Evolutionary conservation across 2,329 filamentous ascomycete species (phyloP).

Genomic region (Dactylellina drechsleri): DNA sequence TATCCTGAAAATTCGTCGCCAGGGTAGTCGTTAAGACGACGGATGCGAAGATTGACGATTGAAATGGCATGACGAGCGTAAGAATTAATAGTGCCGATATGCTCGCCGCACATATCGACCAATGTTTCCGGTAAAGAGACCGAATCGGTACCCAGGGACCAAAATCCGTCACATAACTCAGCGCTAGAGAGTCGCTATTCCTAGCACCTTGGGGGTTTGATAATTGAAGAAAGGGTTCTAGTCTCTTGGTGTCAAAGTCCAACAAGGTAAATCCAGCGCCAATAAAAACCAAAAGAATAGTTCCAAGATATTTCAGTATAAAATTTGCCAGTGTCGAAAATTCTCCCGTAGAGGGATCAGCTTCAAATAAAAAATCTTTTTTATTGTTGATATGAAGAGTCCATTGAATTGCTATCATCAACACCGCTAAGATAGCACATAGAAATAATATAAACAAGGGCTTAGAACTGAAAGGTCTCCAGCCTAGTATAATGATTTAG

Average conservation of each 20-base stretch:
- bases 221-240: background rate
- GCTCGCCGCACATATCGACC: background rate
- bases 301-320: background rate
- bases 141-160: background rate
- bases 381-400: background rate
- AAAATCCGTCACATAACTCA: slow-evolving; percentile 1
- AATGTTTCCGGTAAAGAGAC: background rate
- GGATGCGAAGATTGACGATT: background rate
- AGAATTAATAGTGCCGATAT: background rate
- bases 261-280: background rate
- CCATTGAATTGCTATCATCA: background rate
- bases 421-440: background rate
- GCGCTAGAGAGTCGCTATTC: background rate
- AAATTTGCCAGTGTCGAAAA: background rate
- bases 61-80: background rate
- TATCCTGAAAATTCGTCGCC: background rate
- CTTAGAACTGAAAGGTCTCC: background rate
- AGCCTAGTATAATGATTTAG: background rate
- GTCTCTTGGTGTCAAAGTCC: background rate
- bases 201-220: background rate
- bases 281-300: background rate
- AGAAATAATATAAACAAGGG: background rate
- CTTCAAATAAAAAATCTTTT: background rate
- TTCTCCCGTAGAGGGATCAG: background rate
- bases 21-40: background rate